Evolutionary conservation across 2,329 filamentous ascomycete genomes (phyloP).

Genomic region (Ophiostoma australiae): DNA sequence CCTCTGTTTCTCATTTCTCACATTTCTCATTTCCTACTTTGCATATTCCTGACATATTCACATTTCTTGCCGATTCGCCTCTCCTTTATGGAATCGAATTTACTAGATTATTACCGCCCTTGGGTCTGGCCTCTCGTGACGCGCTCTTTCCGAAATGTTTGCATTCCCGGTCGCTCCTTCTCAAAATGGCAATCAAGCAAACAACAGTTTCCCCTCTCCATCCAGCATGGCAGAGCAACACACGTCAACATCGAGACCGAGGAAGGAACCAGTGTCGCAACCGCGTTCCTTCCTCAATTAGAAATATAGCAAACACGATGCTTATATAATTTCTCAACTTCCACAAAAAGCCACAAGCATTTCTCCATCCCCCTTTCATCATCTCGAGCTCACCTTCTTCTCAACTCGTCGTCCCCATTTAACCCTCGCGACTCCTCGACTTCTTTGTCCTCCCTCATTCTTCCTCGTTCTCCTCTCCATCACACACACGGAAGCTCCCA

Average conservation of each 20-base stretch:
- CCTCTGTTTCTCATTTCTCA: neutral
- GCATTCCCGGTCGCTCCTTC: conserved; percentile 15
- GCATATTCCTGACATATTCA: neutral
- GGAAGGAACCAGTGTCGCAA: conserved; percentile 3
- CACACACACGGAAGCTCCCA: neutral
- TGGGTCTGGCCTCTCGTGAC: conserved; percentile 1
- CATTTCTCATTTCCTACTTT: neutral
- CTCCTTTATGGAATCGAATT: neutral
- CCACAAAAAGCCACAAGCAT: neutral
- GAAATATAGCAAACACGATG: neutral
- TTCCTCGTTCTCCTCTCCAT: neutral
- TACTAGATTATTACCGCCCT: neutral
- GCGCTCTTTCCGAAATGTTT: conserved; percentile 1
- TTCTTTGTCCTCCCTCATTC: neutral
- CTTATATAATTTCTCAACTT: neutral
- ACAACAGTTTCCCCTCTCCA: neutral
- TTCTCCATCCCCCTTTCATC: neutral
- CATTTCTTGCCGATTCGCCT: neutral
- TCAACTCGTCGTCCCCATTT: neutral
- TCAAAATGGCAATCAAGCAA: conserved; percentile 6
- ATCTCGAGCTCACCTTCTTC: neutral
- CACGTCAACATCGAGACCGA: conserved; percentile 18
- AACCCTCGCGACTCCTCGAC: neutral
- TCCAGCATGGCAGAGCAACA: conserved; percentile 14
- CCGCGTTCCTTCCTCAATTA: conserved; percentile 7